Conservation (phyloP, 345 rosid species). For the Leavenworthia alabamica region DNA sequence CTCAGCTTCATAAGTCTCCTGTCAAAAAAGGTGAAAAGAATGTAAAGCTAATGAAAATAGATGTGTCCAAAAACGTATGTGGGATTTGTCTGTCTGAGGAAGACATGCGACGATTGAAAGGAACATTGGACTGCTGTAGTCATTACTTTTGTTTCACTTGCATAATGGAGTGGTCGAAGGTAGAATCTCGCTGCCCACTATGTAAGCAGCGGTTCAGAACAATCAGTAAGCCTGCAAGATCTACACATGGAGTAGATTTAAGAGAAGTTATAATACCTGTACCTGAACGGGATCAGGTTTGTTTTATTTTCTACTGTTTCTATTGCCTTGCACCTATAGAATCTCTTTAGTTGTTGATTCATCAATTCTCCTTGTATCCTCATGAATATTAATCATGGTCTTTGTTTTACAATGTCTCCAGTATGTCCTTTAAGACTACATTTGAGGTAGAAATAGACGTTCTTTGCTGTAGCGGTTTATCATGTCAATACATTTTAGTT, state of each 20-base stretch:
- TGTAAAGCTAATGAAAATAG: conserved; percentile 47
- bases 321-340: neutral
- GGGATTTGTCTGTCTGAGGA: conserved; percentile 94
- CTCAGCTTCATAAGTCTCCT: conserved; percentile 36
- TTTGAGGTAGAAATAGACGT: neutral
- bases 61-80: conserved; percentile 62
- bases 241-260: conserved; percentile 63
- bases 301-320: conserved; percentile 4
- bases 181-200: conserved; percentile 94
- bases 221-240: conserved; percentile 76
- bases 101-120: conserved; percentile 77
- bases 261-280: conserved; percentile 63
- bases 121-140: conserved; percentile 74
- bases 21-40: conserved; percentile 71
- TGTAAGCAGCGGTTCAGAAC: conserved; percentile 92
- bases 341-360: conserved; percentile 7
- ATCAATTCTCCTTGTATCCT: neutral
- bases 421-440: neutral
- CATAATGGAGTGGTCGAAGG: conserved; percentile 96
- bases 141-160: conserved; percentile 97
- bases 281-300: conserved; percentile 94
- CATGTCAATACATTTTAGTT: neutral
- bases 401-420: neutral
- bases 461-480: neutral
- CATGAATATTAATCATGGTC: conserved; percentile 3